Conservation (phyloP, 2,329 filamentous ascomycete species). For the Huntiella savannae region DNA sequence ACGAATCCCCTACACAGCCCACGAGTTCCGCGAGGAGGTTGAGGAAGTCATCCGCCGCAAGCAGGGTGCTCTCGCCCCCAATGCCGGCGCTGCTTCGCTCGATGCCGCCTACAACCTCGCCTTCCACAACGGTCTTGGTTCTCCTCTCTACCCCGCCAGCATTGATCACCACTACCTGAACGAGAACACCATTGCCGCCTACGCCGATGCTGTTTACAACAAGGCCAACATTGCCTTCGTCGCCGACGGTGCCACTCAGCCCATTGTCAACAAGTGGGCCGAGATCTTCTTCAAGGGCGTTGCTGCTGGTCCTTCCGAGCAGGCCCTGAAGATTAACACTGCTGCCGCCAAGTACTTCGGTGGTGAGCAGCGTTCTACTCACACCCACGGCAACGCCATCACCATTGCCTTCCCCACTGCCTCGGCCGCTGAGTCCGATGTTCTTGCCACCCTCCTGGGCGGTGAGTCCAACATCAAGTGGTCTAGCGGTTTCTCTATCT, state of each 20-base stretch:
- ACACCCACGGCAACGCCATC: conserved; percentile 58
- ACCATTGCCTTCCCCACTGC: conserved; percentile 72
- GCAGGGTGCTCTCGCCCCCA: conserved; percentile 52
- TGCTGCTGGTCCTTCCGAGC: conserved; percentile 30
- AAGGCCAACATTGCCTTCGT: conserved; percentile 86
- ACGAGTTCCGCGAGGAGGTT: conserved; percentile 83
- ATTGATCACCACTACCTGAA: conserved; percentile 63
- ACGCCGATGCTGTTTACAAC: conserved; percentile 59
- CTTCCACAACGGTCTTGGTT: conserved; percentile 85
- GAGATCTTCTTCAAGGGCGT: conserved; percentile 74
- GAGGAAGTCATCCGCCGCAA: conserved; percentile 55
- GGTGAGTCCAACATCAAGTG: conserved; percentile 89
- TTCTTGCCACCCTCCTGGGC: conserved; percentile 76
- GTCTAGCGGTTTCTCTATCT: conserved; percentile 78
- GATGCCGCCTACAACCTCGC: conserved; percentile 73
- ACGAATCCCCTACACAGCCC: conserved; percentile 32
- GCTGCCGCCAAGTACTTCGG: conserved; percentile 72
- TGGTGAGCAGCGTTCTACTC: conserved; percentile 78
- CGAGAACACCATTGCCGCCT: conserved; percentile 54
- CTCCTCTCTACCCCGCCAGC: conserved; percentile 52
- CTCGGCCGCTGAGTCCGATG: conserved; percentile 77
- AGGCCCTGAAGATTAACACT: conserved; percentile 27
- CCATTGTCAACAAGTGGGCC: conserved; percentile 72
- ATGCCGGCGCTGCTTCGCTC: conserved; percentile 49
- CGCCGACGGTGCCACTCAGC: conserved; percentile 65